Evolutionary conservation across 352 stramenopile genomes (phyloP), one percentile per base, ranked within the genome.

Genomic region (Phytophthora pisi): DNA sequence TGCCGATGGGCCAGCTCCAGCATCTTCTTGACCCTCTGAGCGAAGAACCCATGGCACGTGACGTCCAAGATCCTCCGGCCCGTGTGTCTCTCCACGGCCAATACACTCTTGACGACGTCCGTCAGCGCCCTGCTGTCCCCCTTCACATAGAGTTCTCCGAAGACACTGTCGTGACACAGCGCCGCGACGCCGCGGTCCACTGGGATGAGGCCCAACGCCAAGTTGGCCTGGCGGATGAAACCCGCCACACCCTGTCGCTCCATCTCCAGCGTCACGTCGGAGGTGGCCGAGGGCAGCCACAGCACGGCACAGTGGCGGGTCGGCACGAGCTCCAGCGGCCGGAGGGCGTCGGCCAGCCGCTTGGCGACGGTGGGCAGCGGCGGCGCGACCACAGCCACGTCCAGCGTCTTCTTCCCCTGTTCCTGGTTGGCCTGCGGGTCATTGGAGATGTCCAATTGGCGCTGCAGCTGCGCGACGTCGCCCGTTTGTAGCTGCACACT

Each of bases 121-220:
- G 84, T 88, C n/a, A 94, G 66, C 4, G 78, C 57, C 23, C 85
- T 70, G 46, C 79, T 78, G 52, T 91, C 75, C 1, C 79, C 74
- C 51, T 88, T 82, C 6, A 94, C 79, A 58, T 91, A 94, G 18
- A 94, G 64, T 47, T 92, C 76, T 23, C 77, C 80, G 53, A 94
- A 94, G 20, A 87, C 74, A 24, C 65, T 72, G 67, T 92, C 84
- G 50, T 86, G 75, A 49, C 84, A 92, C 45, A 94, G 64, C 10
- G 81, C 78, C 16, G 75, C 73, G 24, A 92, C 84, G 20, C 77
- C 61, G 9, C 68, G 65, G 49, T 92, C 86, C 36, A 90, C 73
- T 0, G 84, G 86, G 28, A 94, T 65, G 11, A 94, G 55, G 0
- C 79, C 82, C 6, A 94, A 61, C 20, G 71, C 64, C 40, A 94